phyloP scores from a whole-genome alignment of 2,329 filamentous ascomycete species.

The Botryosphaeria agaves region DNA sequence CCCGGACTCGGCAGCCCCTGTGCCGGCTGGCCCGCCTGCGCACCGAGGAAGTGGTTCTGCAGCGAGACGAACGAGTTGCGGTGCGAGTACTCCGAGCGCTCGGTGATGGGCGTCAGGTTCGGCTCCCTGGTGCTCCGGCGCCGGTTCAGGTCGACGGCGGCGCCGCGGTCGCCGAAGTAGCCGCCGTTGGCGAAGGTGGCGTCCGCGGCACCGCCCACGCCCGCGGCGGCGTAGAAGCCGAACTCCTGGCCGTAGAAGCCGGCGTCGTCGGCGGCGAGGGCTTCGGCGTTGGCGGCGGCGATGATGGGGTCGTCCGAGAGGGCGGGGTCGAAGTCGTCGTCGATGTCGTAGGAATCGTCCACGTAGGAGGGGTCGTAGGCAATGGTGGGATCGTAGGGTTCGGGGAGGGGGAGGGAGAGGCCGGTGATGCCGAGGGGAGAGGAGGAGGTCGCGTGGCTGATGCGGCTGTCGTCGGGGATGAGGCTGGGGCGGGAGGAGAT shows the following conservation, averaged over 20 bases:
- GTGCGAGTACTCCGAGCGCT: constrained; percentile 89
- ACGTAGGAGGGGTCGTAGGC: constrained; percentile 37
- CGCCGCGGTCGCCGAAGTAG: constrained; percentile 65
- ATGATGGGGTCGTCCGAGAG: constrained; percentile 69
- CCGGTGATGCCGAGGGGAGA: constrained; percentile 12
- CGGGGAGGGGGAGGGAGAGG: constrained; percentile 9
- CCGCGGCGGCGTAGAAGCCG: constrained; percentile 62
- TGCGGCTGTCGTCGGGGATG: constrained; percentile 30
- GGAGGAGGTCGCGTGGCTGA: constrained; percentile 24
- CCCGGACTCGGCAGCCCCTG: constrained; percentile 47
- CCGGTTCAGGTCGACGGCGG: constrained; percentile 38
- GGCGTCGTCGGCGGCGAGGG: constrained; percentile 77
- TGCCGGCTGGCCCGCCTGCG: constrained; percentile 30
- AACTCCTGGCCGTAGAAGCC: constrained; percentile 96
- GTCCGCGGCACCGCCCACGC: constrained; percentile 22
- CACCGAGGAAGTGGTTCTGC: constrained; percentile 28
- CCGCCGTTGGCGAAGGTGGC: constrained; percentile 61
- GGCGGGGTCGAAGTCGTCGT: constrained; percentile 34
- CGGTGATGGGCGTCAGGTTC: constrained; percentile 89
- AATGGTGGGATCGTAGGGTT: constrained; percentile 32
- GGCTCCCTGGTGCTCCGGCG: constrained; percentile 71
- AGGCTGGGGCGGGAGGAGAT: constrained; percentile 25
- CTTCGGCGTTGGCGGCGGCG: constrained; percentile 86
- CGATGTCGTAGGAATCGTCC: constrained; percentile 29
- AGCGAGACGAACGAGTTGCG: constrained; percentile 78